phyloP scores from a whole-genome alignment of 176 grass and related monocot species.

The Ampelocalamus luodianensis region DNA sequence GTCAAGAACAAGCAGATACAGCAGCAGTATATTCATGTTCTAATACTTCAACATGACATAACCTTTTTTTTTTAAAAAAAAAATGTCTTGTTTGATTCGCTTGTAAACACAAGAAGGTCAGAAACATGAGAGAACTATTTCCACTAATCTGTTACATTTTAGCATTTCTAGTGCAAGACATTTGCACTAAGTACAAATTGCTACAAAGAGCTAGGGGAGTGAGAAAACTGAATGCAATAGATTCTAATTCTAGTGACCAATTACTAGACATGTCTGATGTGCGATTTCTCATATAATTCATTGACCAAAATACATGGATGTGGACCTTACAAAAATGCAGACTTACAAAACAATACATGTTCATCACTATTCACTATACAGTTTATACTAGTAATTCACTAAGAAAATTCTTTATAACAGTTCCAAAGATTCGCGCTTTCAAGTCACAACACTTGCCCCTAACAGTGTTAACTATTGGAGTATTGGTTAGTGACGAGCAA shows the following conservation, averaged over 20 bases:
- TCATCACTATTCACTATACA: neutral
- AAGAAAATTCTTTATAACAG: neutral
- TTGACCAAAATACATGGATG: slow-evolving; percentile 11
- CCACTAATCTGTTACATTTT: neutral
- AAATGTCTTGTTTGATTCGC: neutral
- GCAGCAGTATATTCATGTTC: neutral
- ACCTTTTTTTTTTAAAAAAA: no score
- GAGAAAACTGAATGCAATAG: slow-evolving; percentile 18
- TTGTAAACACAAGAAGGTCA: slow-evolving; percentile 5
- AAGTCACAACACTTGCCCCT: neutral
- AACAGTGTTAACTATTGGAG: neutral
- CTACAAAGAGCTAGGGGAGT: slow-evolving; percentile 19
- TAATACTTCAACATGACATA: neutral
- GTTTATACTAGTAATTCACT: neutral
- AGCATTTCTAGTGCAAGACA: neutral
- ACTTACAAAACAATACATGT: neutral
- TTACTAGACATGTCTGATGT: neutral
- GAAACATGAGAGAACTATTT: neutral
- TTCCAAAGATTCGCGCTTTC: neutral
- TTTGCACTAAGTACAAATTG: neutral
- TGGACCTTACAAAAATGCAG: neutral
- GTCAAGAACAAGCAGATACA: slow-evolving; percentile 28
- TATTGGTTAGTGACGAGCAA: neutral
- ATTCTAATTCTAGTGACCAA: slow-evolving; percentile 8
- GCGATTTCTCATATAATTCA: neutral